phyloP scores from a whole-genome alignment of 2,329 filamentous ascomycete genomes.

The Cladosporium halotolerans region DNA sequence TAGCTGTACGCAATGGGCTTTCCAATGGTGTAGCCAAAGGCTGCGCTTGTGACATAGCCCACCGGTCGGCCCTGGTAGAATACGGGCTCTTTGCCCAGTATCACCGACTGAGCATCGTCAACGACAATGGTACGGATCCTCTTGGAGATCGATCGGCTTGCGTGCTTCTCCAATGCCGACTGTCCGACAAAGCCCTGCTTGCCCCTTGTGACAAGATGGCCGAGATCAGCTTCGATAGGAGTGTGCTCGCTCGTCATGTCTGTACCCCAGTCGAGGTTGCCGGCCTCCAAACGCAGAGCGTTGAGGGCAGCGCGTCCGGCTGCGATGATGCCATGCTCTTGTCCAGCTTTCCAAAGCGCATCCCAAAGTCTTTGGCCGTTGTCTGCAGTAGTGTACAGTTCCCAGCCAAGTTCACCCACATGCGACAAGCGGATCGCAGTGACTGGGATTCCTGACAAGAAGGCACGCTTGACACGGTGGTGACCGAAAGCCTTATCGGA shows the following conservation, averaged over 20 bases:
- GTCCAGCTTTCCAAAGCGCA: conserved; percentile 49
- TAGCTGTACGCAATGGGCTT: conserved; percentile 57
- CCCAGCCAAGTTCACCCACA: conserved; percentile 58
- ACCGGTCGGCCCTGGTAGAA: conserved; percentile 42
- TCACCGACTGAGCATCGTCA: conserved; percentile 51
- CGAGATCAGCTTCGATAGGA: conserved; percentile 54
- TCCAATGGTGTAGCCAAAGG: conserved; percentile 54
- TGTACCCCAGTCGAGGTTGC: conserved; percentile 50
- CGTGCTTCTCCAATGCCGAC: conserved; percentile 40
- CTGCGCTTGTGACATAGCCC: conserved; percentile 57
- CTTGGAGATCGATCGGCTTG: conserved; percentile 31
- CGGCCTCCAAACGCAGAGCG: conserved; percentile 54
- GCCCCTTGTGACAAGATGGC: conserved; percentile 41
- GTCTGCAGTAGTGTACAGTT: conserved; percentile 56
- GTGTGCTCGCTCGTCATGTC: conserved; percentile 58
- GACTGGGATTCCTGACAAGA: conserved; percentile 52
- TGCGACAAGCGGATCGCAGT: conserved; percentile 52
- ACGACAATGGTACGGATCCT: conserved; percentile 48
- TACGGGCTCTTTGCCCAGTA: conserved; percentile 58
- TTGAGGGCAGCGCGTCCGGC: conserved; percentile 55
- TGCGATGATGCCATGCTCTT: conserved; percentile 50
- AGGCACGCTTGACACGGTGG: conserved; percentile 44
- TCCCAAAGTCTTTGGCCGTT: conserved; percentile 56
- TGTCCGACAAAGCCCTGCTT: conserved; percentile 50
- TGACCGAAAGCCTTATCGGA: conserved; percentile 43